phyloP scores from a whole-genome alignment of 2,329 filamentous ascomycete genomes.

The Metarhizium sp. region DNA sequence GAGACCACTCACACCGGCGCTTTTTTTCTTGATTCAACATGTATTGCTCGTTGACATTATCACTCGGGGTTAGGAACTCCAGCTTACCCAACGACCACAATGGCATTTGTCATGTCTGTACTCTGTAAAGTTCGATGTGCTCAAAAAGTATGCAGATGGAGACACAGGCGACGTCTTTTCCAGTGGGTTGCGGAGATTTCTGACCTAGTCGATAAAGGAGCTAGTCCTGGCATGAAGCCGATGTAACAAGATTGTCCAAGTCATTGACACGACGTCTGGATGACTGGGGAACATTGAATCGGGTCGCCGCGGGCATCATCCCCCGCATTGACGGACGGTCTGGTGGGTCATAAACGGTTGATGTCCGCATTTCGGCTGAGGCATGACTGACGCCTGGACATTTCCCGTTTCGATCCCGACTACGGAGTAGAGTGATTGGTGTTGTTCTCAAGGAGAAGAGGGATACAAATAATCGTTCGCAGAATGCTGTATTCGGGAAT shows the following conservation, averaged over 20 bases:
- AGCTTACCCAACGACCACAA: constrained; percentile 26
- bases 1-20: constrained; percentile 42
- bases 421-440: no score
- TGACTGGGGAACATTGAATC: neutral
- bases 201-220: no score
- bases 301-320: neutral
- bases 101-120: constrained; percentile 18
- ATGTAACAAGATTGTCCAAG: neutral
- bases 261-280: neutral
- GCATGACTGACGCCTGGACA: neutral
- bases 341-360: neutral
- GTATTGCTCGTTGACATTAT: neutral
- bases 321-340: neutral
- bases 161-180: neutral
- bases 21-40: constrained; percentile 9
- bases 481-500: no score
- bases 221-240: neutral
- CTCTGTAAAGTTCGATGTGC: neutral
- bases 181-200: neutral
- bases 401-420: neutral
- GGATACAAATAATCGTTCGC: no score
- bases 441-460: no score
- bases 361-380: neutral
- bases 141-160: neutral
- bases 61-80: neutral